These are phyloP conservation scores for Fusarium nodosum DNA, from an alignment of 2,329 filamentous ascomycete genomes.

Conservation along the genomic window DNA sequence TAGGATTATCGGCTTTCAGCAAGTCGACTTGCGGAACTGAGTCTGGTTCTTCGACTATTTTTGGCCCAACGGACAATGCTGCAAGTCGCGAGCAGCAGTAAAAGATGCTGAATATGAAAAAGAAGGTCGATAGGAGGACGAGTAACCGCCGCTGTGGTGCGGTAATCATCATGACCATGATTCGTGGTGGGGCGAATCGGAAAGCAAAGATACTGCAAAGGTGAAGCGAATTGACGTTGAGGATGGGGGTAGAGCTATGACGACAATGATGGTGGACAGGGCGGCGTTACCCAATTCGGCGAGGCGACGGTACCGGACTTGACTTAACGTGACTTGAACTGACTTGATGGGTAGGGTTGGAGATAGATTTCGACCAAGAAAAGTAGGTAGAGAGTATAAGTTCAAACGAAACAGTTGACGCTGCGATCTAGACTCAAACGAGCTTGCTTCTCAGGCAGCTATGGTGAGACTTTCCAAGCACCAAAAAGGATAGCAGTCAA, in stretches of 20 bases:
- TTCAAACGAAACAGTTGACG: conserved; percentile 7
- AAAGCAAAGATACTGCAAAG: conserved; percentile 7
- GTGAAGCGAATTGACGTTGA: conserved; percentile 6
- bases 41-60: conserved; percentile 18
- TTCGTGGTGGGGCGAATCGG: conserved; percentile 24
- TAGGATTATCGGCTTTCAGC: conserved; percentile 53
- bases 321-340: neutral
- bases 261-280: conserved; percentile 21
- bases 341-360: neutral
- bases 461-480: conserved; percentile 14
- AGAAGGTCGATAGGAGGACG: conserved; percentile 51
- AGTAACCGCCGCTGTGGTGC: conserved; percentile 51
- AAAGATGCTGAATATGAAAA: conserved; percentile 54
- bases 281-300: conserved; percentile 24
- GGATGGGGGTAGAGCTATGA: conserved; percentile 26
- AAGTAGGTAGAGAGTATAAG: conserved; percentile 1
- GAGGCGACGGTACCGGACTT: neutral
- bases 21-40: conserved; percentile 34
- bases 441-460: conserved; percentile 9
- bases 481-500: neutral
- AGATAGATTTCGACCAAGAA: neutral
- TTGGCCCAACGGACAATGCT: conserved; percentile 40
- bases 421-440: conserved; percentile 2
- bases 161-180: conserved; percentile 45
- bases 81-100: conserved; percentile 54